Base-by-base conservation (phyloP, 2,329 filamentous ascomycete genomes). In the Talaromyces sp. region DNA sequence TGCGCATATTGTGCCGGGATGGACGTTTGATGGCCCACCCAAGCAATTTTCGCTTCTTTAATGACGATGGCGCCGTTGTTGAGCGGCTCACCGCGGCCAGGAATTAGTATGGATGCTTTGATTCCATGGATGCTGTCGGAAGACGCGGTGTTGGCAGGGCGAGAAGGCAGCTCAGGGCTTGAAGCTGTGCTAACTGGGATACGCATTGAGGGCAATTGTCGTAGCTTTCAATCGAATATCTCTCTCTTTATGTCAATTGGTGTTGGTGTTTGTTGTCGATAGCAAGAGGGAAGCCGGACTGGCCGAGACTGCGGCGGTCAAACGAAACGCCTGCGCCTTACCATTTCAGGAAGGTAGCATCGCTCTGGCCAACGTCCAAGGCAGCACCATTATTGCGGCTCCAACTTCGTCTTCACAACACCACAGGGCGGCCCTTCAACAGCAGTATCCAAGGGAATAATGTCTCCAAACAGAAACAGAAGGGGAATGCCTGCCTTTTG, bases 51-150 rank as follows among this genome's bases (percentile, higher is more conserved):
- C 42, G 65, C 69, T 51, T 72, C 74, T 56, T 76, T 67, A 59
- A 80, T 67, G 28, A 79, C 72, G 28, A 83, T 65, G 5, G 74
- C 74, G 16, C 70, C 76, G 52, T 80, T 63, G 36, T 69, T 65
- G 62, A 79, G 65, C 6, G 81, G 79, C 10, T 78, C 62, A 5
- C 79, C 80, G 18, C 74, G 73, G n/a, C 80, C 81, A 1, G 81
- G 81, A 42, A 83, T 83, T 6, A 83, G 71, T 18, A 82, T 30
- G 4, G 44, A 51, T n/a, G 61, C 61, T n/a, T 59, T 62, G 9
- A 62, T 31, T 16, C 57, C 61, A 36, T 33, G 42, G 0, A 62
- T 23, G 5, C 9, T n/a, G 31, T 52, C 27, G 1, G n/a, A n/a
- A 27, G 27, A 14, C 8, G 18, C 12, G 3, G 56, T 42, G 18